phyloP scores from a whole-genome alignment of 768 basidiomycete species.

The Pulveroboletus ravenelii region DNA sequence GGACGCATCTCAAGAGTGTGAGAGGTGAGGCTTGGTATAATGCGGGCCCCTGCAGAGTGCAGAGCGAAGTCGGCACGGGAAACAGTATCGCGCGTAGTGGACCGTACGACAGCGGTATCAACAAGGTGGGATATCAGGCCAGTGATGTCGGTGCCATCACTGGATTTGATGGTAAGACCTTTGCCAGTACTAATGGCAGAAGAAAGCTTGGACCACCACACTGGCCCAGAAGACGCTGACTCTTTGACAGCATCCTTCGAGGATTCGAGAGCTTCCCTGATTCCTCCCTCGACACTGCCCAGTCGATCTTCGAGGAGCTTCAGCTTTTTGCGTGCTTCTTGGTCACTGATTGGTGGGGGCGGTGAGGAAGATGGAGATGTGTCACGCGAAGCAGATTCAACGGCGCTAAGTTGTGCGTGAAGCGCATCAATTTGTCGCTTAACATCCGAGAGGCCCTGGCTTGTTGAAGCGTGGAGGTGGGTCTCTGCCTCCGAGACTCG shows the following conservation, averaged over 20 bases:
- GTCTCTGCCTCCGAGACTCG: conserved; percentile 50
- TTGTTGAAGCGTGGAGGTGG: conserved; percentile 41
- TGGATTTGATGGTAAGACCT: conserved; percentile 60
- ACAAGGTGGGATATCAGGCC: conserved; percentile 71
- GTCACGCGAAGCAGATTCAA: conserved; percentile 22
- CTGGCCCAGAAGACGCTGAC: conserved; percentile 36
- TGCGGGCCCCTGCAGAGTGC: conserved; percentile 72
- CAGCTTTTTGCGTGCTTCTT: conserved; percentile 53
- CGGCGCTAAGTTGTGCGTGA: conserved; percentile 38
- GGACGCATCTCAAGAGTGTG: conserved; percentile 69
- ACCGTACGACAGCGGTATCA: conserved; percentile 63
- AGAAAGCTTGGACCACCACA: conserved; percentile 70
- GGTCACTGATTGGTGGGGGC: conserved; percentile 38
- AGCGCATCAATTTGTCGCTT: conserved; percentile 54
- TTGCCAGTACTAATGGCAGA: conserved; percentile 41
- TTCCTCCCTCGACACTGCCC: conserved; percentile 53
- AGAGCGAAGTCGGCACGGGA: conserved; percentile 83
- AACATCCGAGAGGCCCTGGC: conserved; percentile 44
- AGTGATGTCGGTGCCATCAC: conserved; percentile 71
- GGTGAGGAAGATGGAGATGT: conserved; percentile 11
- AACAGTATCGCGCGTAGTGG: conserved; percentile 69
- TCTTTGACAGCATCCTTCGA: conserved; percentile 46
- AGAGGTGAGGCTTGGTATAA: conserved; percentile 81
- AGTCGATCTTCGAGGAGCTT: conserved; percentile 59
- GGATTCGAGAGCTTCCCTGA: conserved; percentile 69